A percentile compares a stretch with the other conserved stretches of the same genome.
phyloP scores from a whole-genome alignment of 1,284 basidiomycete genomes.

The Fomitopsis pinicola region DNA sequence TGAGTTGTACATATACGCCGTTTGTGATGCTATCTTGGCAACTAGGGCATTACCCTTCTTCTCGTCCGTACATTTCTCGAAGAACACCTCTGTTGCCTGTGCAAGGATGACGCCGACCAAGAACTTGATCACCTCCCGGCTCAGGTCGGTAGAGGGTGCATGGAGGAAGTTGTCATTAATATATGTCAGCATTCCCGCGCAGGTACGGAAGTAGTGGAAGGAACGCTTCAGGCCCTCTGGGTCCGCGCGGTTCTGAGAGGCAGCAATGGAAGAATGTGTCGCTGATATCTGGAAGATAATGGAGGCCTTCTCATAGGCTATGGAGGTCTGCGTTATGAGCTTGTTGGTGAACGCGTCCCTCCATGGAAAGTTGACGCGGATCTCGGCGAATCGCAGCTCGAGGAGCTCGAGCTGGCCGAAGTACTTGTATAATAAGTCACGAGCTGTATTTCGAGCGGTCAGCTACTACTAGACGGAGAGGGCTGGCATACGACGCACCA shows the following conservation, averaged over 20 bases:
- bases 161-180: slow-evolving; percentile 99
- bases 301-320: slow-evolving; percentile 98
- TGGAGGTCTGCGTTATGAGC: slow-evolving; percentile 89
- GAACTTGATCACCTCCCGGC: slow-evolving; percentile 92
- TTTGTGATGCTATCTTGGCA: slow-evolving; percentile 83
- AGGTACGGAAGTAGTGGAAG: slow-evolving; percentile 90
- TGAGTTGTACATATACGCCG: slow-evolving; percentile 75
- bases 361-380: slow-evolving; percentile 95
- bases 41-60: slow-evolving; percentile 82
- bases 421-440: slow-evolving; percentile 98
- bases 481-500: slow-evolving; percentile 42
- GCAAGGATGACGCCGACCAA: slow-evolving; percentile 84
- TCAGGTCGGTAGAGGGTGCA: slow-evolving; percentile 96
- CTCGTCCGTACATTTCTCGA: slow-evolving; percentile 92
- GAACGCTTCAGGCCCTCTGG: slow-evolving; percentile 95
- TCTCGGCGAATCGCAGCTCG: slow-evolving; percentile 95
- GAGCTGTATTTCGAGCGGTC: slow-evolving; percentile 39
- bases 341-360: slow-evolving; percentile 95
- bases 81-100: slow-evolving; percentile 95
- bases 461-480: background rate
- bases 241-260: slow-evolving; percentile 78
- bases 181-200: slow-evolving; percentile 96
- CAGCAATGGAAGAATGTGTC: slow-evolving; percentile 88
- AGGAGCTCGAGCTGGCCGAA: slow-evolving; percentile 98
- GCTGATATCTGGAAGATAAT: slow-evolving; percentile 96